Base-by-base conservation (phyloP, 805 yeast species). In the Myxozyma udenii region DNA sequence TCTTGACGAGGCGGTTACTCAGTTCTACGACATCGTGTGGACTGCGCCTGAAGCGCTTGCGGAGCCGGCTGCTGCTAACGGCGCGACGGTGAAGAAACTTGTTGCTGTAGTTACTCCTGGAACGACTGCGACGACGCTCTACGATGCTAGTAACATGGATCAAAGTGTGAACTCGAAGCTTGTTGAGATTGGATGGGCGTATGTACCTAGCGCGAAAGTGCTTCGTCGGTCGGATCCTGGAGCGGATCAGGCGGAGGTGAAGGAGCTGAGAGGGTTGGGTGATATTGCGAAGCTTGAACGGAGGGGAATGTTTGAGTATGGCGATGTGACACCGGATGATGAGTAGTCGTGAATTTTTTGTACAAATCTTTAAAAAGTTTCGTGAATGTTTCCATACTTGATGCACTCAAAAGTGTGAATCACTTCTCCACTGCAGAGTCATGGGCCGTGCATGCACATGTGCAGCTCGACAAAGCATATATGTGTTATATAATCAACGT, bases 281-380 rank as follows among this genome's bases (percentile, higher is more conserved):
- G 79, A 75, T 25, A 65, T 64, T 4, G 95, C 96, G 2, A 76
- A 78, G 63, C 59, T 62, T 1, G 70, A 67, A 38, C 77, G 75
- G 60, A 66, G 74, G 59, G 95, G 95, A n/a, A 47, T 87, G 4
- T 87, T 96, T 96, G 68, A 69, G 23, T 65, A 78, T 61, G 84
- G 78, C 63, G 83, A 76, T 47, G 66, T 48, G 18, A 50, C 58
- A 3, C 62, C 57, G 24, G 62, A 58, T 28, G 62, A 58, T 22
- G 58, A 54, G 24, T 54, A 54, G 42, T 14, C 21, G 14, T 9
- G 5, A 5, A 22, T 32, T 32, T 30, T 24, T 3, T 23, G 16
- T 19, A 26, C 21, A 18, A 9, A 26, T 18, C 26, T 3, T 4
- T 24, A 25, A n/a, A n/a, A 30, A 12, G 23, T 38, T 26, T 26